Base-by-base conservation (phyloP, 2,329 filamentous ascomycete species). In the Alternaria conjuncta region DNA sequence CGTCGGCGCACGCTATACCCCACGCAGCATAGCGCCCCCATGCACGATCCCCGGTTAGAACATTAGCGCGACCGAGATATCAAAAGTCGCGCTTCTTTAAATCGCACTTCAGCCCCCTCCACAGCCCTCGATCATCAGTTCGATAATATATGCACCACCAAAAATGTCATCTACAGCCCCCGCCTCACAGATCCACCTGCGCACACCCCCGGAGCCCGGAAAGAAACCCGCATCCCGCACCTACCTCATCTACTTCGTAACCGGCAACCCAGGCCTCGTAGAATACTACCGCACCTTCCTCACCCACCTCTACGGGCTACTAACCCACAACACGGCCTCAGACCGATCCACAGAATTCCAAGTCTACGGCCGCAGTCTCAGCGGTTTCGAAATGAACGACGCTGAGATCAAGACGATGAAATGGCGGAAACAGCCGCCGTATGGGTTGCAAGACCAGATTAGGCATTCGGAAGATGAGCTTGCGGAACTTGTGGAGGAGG, bases 201-300 rank as follows among this genome's bases (percentile, higher is more conserved):
- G 63, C 32, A 66, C 70, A 0, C 71, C 73, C 11, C 63, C 67
- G 0, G 67, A 72, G 26, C 63, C 71, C 0, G 67, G 66, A 4
- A 65, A 68, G 28, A 75, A 74, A 60, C 50, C 63, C 7, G 66
- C 72, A 3, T 57, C 65, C 5, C 64, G 61, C 50, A 75, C 70
- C 45, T 80, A 82, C 64, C 85, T 94, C 54, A 81, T 94, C 69
- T 93, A 89, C 81, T 90, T 92, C 78, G 84, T 95, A 44, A 87
- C 90, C 26, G 92, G 92, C 20, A 95, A 95, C 68, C 92, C 92
- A 6, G 92, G 92, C 6, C 83, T 93, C 18, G 86, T 94, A 55
- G 87, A 86, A 60, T 95, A 92, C 84, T 95, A 95, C 79, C 82
- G 81, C 61, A 84, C 86, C 41, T 95, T 93, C 78, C 83, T 94